Base-by-base conservation (phyloP, 83 land plant genomes). In the Picea abies region DNA sequence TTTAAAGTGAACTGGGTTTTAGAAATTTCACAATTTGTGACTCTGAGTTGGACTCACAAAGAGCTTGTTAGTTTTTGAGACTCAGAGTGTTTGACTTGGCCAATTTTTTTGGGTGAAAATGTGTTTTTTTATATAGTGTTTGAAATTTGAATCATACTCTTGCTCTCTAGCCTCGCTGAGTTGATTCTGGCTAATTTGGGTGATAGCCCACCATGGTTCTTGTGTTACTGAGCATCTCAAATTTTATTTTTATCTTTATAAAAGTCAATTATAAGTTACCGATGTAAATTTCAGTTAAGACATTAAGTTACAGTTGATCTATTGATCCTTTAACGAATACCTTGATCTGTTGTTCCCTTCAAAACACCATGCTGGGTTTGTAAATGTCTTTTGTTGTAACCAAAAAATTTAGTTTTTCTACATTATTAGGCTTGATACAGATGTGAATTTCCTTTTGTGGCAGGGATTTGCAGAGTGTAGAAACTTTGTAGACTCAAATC, bases 391-490 rank as follows among this genome's bases (percentile, higher is more conserved):
- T 73, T 10, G 56, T 73, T 73, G 77, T 47, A 73, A 4, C 39
- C 25, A 41, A 19, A 71, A 71, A 35, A 44, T 23, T 35, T 52
- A 1, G 5, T 47, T 47, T 47, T 44, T 12, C 77, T 47, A 9
- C 77, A 47, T 73, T 73, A 52, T 44, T 73, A 47, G 23, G 26
- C 29, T 73, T 73, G 58, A 73, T 47, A n/a, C 14, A 47, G 58
- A n/a, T 35, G 56, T 44, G 4, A 35, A 29, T 76, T 81, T 82
- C 78, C 58, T 78, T 83, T 79, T 78, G 60, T 78, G 79, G 73
- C 88, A 98, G 99, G 99, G 99, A 19, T 90, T 94, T 92, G 97
- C 98, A 83, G 99, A 98, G 79, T 90, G 89, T 80, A 81, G 95
- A 66, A 86, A 79, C 72, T 98, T 98, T 85, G 85, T 87, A 37